Evolutionary conservation across 2,329 filamentous ascomycete genomes (phyloP), one percentile per base, ranked within the genome.

Genomic region (Furcasterigmium sp.): DNA sequence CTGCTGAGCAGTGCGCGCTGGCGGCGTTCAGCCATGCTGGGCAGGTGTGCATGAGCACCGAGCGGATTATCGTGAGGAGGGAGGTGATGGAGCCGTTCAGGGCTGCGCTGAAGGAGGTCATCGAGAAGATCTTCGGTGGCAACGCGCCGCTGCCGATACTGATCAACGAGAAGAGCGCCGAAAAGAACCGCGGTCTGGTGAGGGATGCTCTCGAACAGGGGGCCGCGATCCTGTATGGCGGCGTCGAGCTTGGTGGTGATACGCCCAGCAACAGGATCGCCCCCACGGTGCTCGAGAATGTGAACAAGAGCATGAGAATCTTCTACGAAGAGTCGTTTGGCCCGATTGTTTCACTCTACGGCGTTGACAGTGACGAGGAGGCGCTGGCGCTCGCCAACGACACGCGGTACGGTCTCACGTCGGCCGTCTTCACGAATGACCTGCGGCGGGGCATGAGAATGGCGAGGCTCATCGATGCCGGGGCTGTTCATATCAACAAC

Each of bases 31-130:
- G 88, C 46, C 78, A 91, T 59, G 70, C 72, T 3, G 89, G 89
- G 0, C 89, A 95, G 66, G 80, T 93, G 35, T 94, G 89, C 72
- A 93, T 94, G 87, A 76, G 78, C 15, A 93, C 88, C 0, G 88
- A 94, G 65, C 78, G 82, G 23, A 83, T 93, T 23, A 54, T 82
- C 8, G 72, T 82, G 5, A 76, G 80, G 58, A 65, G 68, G 46
- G 60, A 63, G 18, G 51, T 81, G 30, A 61, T 56, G 8, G 57
- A 57, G 2, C 58, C 63, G 14, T 81, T 82, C 46, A 67, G 69
- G 46, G 53, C 61, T 34, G 67, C 65, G 50, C 53, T 78, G 4
- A 56, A 57, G 9, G 60, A 51, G 3, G 57, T 68, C n/a, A 59
- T 72, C n/a, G 60, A 64, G 17, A 56, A 59, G 20, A 61, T 76